phyloP scores from a whole-genome alignment of 1,284 basidiomycete species.

The Tylopilus sp. region DNA sequence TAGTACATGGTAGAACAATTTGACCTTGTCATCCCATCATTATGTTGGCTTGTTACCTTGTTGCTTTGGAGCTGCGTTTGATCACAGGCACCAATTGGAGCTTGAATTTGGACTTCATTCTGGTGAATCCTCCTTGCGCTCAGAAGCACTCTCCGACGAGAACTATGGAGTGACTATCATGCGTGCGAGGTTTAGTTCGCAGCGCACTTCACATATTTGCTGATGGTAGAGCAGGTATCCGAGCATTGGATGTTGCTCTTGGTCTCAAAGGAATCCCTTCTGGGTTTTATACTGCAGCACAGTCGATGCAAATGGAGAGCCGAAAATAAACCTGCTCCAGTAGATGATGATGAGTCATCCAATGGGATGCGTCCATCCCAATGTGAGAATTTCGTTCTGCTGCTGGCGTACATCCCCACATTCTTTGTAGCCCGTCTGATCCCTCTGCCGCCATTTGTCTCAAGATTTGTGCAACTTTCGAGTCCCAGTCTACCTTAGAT shows the following conservation, averaged over 20 bases:
- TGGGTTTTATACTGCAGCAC: conserved; percentile 14
- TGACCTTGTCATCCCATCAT: no score
- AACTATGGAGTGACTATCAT: conserved; percentile 2
- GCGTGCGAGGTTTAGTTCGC: background rate
- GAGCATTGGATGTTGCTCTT: background rate
- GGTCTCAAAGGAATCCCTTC: conserved; percentile 3
- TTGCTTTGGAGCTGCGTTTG: no score
- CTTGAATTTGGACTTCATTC: no score
- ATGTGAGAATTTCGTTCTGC: conserved; percentile 6
- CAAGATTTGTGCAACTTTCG: conserved; percentile 18
- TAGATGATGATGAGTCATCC: conserved; percentile 7
- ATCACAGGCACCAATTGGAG: no score
- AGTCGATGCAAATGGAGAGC: conserved; percentile 16
- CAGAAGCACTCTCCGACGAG: background rate
- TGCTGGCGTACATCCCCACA: background rate
- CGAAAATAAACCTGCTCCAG: background rate
- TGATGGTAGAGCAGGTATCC: conserved; percentile 13
- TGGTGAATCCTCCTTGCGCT: no score
- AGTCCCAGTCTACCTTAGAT: conserved; percentile 24
- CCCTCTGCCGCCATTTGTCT: conserved; percentile 5
- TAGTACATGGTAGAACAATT: no score
- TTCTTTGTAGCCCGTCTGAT: conserved; percentile 16
- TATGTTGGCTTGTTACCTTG: no score
- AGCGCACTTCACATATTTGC: background rate
- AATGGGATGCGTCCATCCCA: conserved; percentile 18